These are phyloP conservation scores for Acer yangbiense DNA, from an alignment of 345 rosid species.

Conservation along the genomic window DNA sequence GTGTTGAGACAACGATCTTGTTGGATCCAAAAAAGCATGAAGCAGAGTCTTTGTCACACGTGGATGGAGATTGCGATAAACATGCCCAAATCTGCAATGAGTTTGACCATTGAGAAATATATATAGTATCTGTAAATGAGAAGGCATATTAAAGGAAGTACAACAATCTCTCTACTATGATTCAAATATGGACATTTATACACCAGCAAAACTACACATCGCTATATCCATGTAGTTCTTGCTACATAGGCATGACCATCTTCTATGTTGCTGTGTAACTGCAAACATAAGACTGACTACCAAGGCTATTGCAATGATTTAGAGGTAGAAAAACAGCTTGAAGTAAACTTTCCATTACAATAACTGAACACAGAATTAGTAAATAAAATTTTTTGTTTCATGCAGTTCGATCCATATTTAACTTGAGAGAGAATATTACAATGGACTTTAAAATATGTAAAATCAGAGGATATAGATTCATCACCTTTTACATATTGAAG, in stretches of 20 bases:
- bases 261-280: neutral
- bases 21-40: slow-evolving; percentile 86
- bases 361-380: neutral
- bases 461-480: slow-evolving; percentile 2
- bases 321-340: neutral
- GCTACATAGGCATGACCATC: neutral
- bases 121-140: slow-evolving; percentile 4
- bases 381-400: neutral
- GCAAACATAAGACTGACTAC: slow-evolving; percentile 3
- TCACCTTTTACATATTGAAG: slow-evolving; percentile 78
- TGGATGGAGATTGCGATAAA: slow-evolving; percentile 73
- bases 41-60: slow-evolving; percentile 84
- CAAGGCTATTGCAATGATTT: neutral
- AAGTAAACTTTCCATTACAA: neutral
- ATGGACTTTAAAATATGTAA: neutral
- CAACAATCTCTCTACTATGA: neutral
- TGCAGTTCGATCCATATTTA: too few relatives aligned
- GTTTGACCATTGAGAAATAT: slow-evolving; percentile 16
- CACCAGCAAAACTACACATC: neutral
- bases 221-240: neutral
- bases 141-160: slow-evolving; percentile 9
- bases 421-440: neutral
- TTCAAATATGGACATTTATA: neutral
- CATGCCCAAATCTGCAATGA: slow-evolving; percentile 78
- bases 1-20: slow-evolving; percentile 79